Evolutionary conservation across 2,329 filamentous ascomycete genomes (phyloP).

Genomic region (Aspergillus sp.): DNA sequence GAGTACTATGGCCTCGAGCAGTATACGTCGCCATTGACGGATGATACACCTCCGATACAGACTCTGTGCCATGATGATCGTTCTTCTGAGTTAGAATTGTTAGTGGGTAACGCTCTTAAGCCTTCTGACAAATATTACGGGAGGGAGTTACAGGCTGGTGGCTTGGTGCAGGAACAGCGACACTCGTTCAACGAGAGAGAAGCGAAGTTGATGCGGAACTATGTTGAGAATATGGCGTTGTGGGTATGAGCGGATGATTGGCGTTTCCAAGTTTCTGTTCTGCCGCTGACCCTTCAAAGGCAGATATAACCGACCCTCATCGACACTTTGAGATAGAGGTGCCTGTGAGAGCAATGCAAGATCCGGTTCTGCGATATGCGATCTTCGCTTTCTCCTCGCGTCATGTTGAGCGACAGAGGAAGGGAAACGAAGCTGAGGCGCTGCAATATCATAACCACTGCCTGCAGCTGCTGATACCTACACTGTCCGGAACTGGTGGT

Average conservation of each 20-base stretch:
- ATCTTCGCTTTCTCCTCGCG: slow-evolving; percentile 39
- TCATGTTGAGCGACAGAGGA: slow-evolving; percentile 31
- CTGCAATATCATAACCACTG: slow-evolving; percentile 38
- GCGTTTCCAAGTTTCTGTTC: too few relatives aligned
- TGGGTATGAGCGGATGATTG: slow-evolving; percentile 25
- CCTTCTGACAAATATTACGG: background rate
- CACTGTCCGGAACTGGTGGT: slow-evolving; percentile 29
- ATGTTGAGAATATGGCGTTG: slow-evolving; percentile 36
- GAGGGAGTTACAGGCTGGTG: background rate
- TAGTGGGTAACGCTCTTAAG: background rate
- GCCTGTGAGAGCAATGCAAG: slow-evolving; percentile 31
- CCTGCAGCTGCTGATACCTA: slow-evolving; percentile 37
- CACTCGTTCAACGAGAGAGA: slow-evolving; percentile 21
- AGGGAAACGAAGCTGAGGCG: slow-evolving; percentile 29
- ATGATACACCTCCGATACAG: background rate
- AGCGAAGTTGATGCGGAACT: slow-evolving; percentile 30
- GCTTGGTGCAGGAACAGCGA: background rate
- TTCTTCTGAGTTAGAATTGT: background rate
- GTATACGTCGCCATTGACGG: background rate
- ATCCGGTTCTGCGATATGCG: slow-evolving; percentile 35
- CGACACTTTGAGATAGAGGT: slow-evolving; percentile 37
- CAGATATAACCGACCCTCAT: slow-evolving; percentile 36
- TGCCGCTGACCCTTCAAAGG: slow-evolving; percentile 17
- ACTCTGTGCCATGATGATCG: background rate
- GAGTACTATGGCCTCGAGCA: background rate